Conservation (phyloP, 225 moss, liverwort and hornwort genomes). For the Pseudisothecium myosuroides region DNA sequence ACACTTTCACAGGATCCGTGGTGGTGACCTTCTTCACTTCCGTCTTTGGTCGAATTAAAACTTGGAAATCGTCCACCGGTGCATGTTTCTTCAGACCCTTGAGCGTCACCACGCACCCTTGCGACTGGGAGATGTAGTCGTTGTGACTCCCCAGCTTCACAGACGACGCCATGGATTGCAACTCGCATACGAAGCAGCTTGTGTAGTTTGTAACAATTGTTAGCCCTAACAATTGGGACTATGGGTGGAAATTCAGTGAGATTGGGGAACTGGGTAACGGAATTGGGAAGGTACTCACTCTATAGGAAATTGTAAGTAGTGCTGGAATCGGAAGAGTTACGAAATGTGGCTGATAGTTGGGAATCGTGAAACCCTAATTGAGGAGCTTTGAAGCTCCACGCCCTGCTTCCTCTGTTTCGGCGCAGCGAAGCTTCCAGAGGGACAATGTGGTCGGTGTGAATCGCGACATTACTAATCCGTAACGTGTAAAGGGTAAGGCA, state of each 20-base stretch:
- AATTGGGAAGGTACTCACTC: background rate
- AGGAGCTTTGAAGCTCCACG: background rate
- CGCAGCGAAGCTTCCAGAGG: background rate
- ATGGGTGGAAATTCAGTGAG: background rate
- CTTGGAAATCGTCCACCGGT: conserved; percentile 22
- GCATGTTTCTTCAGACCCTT: conserved; percentile 47
- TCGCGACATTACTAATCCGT: background rate
- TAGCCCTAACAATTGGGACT: background rate
- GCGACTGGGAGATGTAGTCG: conserved; percentile 84
- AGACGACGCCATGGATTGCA: conserved; percentile 24
- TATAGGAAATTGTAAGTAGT: too few relatives aligned
- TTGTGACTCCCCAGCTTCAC: conserved; percentile 84
- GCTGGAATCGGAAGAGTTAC: background rate
- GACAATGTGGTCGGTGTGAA: background rate
- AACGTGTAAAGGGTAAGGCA: too few relatives aligned
- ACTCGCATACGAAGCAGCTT: background rate
- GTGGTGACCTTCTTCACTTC: background rate
- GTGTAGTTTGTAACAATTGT: background rate
- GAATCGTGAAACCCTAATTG: background rate
- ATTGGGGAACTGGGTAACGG: background rate
- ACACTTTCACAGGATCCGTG: conserved; percentile 61
- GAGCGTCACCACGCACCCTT: conserved; percentile 78
- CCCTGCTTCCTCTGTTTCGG: background rate
- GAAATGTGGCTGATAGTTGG: background rate
- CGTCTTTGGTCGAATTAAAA: conserved; percentile 25